Conservation (phyloP, 768 basidiomycete genomes). For the Russula foetens region DNA sequence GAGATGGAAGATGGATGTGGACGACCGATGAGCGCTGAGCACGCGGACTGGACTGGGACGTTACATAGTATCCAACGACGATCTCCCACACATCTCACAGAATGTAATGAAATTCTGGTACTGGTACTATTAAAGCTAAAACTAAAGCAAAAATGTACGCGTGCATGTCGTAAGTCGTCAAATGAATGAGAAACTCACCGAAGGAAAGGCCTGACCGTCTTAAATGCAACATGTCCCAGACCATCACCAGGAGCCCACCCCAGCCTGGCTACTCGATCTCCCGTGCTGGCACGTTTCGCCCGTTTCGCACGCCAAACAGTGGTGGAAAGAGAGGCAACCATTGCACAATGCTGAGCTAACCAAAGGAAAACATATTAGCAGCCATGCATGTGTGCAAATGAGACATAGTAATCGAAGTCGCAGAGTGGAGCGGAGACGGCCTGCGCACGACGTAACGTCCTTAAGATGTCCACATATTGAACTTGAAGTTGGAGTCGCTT, state of each 20-base stretch:
- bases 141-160: too few relatives aligned
- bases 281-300: constrained; percentile 74
- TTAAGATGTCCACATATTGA: too few relatives aligned
- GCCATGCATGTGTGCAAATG: too few relatives aligned
- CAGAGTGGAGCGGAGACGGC: too few relatives aligned
- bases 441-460: too few relatives aligned
- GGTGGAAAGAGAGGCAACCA: too few relatives aligned
- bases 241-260: constrained; percentile 82
- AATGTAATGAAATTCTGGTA: not conserved
- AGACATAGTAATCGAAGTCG: too few relatives aligned
- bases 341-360: too few relatives aligned
- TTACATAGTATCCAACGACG: not conserved
- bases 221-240: constrained; percentile 77
- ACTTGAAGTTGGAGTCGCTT: too few relatives aligned
- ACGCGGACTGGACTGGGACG: not conserved
- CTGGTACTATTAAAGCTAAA: too few relatives aligned
- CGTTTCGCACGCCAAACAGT: constrained; percentile 77
- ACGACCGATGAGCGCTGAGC: not conserved
- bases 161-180: too few relatives aligned
- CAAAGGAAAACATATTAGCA: too few relatives aligned
- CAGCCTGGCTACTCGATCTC: constrained; percentile 81
- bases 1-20: not conserved
- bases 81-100: not conserved
- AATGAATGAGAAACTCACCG: constrained; percentile 25
- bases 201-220: constrained; percentile 47